Evolutionary conservation across 129 eudicot species (phyloP), one percentile per base, ranked within the genome.

Genomic region (Flaveria sonorensis): DNA sequence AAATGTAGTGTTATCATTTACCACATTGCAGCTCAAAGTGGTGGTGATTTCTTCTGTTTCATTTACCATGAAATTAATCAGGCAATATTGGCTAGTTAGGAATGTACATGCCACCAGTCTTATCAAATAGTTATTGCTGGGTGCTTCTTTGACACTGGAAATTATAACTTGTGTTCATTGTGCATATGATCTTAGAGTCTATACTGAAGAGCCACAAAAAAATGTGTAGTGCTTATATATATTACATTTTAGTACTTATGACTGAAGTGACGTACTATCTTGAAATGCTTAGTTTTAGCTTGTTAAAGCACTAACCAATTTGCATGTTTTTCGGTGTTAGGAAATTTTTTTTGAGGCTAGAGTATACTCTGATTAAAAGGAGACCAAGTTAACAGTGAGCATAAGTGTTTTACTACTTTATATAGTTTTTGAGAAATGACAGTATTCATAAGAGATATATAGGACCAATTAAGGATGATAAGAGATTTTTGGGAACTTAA

Each of bases 11-110:
- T 10, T 55, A 19, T 55, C 62, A 12, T 36, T 60, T 60, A 36
- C 66, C 2, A 21, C 66, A 60, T 60, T 24, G 66, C 66, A 60
- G 26, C 18, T 60, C 66, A 24, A 60, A 60, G 66, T 21, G 66
- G n/a, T 10, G 62, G 66, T 15, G 26, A 14, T 24, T 60, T 60
- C 62, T 24, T 10, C 21, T 55, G 5, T 7, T 7, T 18, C 13
- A 18, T 55, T 55, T 19, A 55, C 9, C 39, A 60, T 15, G 16
- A 57, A 23, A 60, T 60, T 30, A 30, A 30, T 30, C 6, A 36
- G 40, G 40, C 40, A 30, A 30, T 30, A 36, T 36, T 36, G 40
- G 40, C 40, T 36, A 36, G 40, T 36, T 36, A 5, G 40, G 40
- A 36, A 36, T 36, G 40, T 36, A 6, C 7, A 36, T 36, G 40